phyloP scores from a whole-genome alignment of 257 asterid genomes.

The Leonotis leonurus region DNA sequence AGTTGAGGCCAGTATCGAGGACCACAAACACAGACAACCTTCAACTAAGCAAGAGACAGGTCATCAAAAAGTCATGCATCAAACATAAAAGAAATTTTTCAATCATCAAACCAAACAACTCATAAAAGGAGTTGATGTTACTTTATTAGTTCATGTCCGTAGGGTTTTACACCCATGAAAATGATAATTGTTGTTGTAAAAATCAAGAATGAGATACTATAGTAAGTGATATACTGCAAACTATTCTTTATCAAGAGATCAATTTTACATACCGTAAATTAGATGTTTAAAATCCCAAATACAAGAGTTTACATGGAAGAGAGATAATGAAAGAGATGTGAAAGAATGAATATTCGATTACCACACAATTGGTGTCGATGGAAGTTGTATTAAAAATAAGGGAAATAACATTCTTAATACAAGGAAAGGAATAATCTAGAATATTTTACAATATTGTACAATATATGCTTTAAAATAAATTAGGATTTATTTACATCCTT shows the following conservation, averaged over 20 bases:
- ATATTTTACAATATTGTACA: no score
- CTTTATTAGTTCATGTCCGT: background rate
- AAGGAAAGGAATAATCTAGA: no score
- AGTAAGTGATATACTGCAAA: background rate
- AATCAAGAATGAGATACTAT: background rate
- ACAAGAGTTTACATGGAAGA: conserved; percentile 4
- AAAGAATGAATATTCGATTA: background rate
- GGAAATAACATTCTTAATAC: no score
- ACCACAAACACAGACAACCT: conserved; percentile 93
- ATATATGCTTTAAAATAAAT: no score
- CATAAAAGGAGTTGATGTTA: background rate
- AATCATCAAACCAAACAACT: conserved; percentile 7
- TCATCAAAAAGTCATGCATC: conserved; percentile 11
- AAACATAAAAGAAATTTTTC: background rate
- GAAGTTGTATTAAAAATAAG: no score
- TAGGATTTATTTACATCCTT: no score
- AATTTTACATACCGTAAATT: background rate
- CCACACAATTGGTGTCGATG: no score
- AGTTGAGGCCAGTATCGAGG: conserved; percentile 99
- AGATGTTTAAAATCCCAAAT: background rate
- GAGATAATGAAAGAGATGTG: background rate
- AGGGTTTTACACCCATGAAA: conserved; percentile 7
- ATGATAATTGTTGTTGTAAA: background rate
- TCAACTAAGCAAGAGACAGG: conserved; percentile 39
- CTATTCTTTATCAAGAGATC: background rate